phyloP scores from a whole-genome alignment of 108 stramenopile genomes.

The Stephanodiscus minutulus region DNA sequence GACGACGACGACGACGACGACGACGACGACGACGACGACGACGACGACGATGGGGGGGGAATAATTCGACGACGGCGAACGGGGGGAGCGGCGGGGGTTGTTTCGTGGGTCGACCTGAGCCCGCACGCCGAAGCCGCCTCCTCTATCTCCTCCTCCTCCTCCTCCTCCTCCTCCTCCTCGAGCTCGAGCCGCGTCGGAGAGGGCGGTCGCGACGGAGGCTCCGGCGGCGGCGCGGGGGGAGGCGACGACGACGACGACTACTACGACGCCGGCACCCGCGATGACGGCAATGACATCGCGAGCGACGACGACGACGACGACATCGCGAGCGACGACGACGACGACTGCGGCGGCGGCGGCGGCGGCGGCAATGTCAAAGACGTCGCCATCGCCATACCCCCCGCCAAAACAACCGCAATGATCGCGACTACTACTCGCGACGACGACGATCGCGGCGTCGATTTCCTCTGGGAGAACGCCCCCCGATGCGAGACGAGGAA shows the following conservation, averaged over 20 bases:
- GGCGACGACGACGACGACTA: not conserved
- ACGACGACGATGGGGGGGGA: no score
- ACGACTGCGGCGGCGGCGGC: not conserved
- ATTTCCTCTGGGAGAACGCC: constrained; percentile 85
- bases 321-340: not conserved
- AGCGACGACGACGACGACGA: not conserved
- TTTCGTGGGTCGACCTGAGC: constrained; percentile 31
- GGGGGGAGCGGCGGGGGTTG: not conserved
- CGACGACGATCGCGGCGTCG: not conserved
- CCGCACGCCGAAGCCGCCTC: constrained; percentile 16
- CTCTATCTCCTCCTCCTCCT: not conserved
- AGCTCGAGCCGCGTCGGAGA: not conserved
- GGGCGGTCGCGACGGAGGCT: not conserved
- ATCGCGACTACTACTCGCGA: no score
- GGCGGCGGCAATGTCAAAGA: not conserved
- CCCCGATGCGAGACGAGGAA: constrained; percentile 66
- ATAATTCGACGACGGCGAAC: not conserved
- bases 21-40: not conserved
- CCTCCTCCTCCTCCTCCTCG: no score
- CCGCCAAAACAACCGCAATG: no score
- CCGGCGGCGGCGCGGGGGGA: not conserved
- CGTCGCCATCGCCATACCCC: no score
- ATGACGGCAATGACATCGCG: not conserved
- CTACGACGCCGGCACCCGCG: not conserved
- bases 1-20: constrained; percentile 1